Base-by-base conservation (phyloP, 2,329 filamentous ascomycete species). In the Fonsecaea erecta region DNA sequence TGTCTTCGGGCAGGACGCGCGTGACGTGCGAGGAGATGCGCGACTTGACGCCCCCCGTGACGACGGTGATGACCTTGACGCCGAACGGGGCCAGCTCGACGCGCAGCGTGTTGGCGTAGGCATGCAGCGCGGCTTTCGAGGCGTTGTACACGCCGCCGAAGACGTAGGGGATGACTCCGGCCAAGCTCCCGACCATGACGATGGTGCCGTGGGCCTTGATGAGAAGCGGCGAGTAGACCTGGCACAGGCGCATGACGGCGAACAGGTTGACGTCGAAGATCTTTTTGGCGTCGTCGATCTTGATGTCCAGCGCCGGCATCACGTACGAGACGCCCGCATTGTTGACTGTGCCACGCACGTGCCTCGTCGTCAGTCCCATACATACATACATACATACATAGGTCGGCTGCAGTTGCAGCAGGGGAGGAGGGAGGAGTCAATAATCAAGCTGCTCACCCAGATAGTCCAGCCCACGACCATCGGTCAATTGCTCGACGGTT, bases 21-120 rank as follows among this genome's bases (percentile, higher is more conserved):
- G 56, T 66, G 35, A 62, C 57, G 24, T 70, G 68, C 14, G 58
- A 43, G 9, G 56, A 40, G 69, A 88, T 86, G 34, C 84, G 84
- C 48, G 81, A 84, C 72, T 84, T 82, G 34, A 88, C 86, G 9
- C 86, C 86, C 9, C 86, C 86, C 1, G 86, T 88, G 6, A 88
- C 78, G 32, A 84, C 77, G 2, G 84, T 82, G 62, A 81, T 82
- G 37, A 86, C 81, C 43, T 80, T 78, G 66, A 84, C 81, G 12
- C 80, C 82, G 52, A 70, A 80, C 12, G 73, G 72, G 3, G 69
- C 70, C 4, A 70, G 43, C 43, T 71, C 68, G 18, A 88, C 81
- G 12, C 86, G 80, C 53, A 88, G 73, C 0, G 84, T 86, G 65
- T 88, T 81, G 63, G 81, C 83, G 73, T 85, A 88, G 0, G 81